Evolutionary conservation across 495 filamentous ascomycete genomes (phyloP).

Genomic region (Penicilliopsis zonata): DNA sequence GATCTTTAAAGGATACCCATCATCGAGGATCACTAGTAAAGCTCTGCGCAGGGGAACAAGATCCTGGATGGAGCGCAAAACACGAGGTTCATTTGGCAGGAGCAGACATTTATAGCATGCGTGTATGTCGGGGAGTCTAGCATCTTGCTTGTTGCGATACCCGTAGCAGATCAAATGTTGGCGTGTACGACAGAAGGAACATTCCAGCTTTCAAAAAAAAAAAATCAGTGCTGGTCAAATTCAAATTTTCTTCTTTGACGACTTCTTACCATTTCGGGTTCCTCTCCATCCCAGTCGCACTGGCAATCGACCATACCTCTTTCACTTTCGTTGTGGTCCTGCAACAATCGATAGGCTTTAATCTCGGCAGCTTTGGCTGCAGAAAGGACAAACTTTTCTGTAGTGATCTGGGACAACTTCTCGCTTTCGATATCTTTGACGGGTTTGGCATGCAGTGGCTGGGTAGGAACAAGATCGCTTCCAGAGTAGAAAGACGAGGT

Average conservation of each 20-base stretch:
- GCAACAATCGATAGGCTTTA: slow-evolving; percentile 1
- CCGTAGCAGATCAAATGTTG: slow-evolving; percentile 42
- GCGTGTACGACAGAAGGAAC: slow-evolving; percentile 30
- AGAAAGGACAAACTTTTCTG: slow-evolving; percentile 3
- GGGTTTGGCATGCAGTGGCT: slow-evolving; percentile 8
- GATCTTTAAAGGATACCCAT: slow-evolving; percentile 13
- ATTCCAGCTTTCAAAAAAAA: slow-evolving; percentile 25
- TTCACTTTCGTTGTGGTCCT: slow-evolving; percentile 1
- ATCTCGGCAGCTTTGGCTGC: slow-evolving; percentile 6
- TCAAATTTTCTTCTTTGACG: too few relatives aligned
- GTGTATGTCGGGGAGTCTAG: slow-evolving; percentile 23
- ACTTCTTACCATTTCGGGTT: slow-evolving; percentile 31
- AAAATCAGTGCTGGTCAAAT: too few relatives aligned
- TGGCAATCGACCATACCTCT: slow-evolving; percentile 21
- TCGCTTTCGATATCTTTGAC: background rate
- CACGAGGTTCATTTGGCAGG: slow-evolving; percentile 14
- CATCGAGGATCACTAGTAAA: slow-evolving; percentile 13
- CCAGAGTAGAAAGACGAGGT: slow-evolving; percentile 4
- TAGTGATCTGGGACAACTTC: background rate
- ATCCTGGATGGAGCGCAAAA: slow-evolving; percentile 19
- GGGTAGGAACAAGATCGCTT: slow-evolving; percentile 12
- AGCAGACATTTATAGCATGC: slow-evolving; percentile 39
- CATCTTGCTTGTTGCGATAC: slow-evolving; percentile 13
- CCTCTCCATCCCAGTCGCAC: slow-evolving; percentile 27
- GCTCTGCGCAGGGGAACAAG: slow-evolving; percentile 21